A percentile compares a stretch with the other conserved stretches of the same genome.
Conservation (phyloP, 257 asterid genomes). For the Solanum chiquidenum region DNA sequence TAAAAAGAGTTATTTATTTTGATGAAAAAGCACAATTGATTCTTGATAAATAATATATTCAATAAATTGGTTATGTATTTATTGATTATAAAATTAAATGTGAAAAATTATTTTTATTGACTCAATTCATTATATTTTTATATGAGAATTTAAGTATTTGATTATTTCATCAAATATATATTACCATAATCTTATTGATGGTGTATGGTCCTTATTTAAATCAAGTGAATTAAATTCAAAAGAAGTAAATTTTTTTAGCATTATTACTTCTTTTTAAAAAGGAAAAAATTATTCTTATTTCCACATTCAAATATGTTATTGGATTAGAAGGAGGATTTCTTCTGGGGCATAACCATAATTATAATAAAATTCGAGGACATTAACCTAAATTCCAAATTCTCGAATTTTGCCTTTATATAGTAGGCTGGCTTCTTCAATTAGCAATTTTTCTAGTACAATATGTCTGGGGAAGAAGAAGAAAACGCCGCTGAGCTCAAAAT, state of each 20-base stretch:
- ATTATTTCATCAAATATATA: not conserved
- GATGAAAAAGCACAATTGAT: not conserved
- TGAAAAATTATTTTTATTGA: not conserved
- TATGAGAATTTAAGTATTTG: not conserved
- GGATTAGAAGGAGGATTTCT: not conserved
- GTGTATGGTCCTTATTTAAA: not conserved
- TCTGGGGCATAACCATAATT: not conserved
- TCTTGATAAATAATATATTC: too few species aligned
- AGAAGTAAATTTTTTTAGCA: not conserved
- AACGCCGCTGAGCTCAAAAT: constrained; percentile 84
- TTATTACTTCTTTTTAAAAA: not conserved
- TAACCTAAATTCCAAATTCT: not conserved
- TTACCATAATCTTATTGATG: not conserved
- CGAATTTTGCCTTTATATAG: not conserved
- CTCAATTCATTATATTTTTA: not conserved
- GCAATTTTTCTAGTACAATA: not conserved
- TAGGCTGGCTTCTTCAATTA: not conserved
- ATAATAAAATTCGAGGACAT: not conserved
- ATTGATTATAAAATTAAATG: not conserved
- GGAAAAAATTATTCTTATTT: too few species aligned
- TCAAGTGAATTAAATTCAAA: not conserved
- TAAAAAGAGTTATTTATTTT: not conserved
- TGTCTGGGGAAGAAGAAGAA: constrained; percentile 78
- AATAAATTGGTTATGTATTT: too few species aligned
- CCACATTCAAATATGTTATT: not conserved